phyloP scores from a whole-genome alignment of 2,329 filamentous ascomycete species.

The Leptographium procerum region DNA sequence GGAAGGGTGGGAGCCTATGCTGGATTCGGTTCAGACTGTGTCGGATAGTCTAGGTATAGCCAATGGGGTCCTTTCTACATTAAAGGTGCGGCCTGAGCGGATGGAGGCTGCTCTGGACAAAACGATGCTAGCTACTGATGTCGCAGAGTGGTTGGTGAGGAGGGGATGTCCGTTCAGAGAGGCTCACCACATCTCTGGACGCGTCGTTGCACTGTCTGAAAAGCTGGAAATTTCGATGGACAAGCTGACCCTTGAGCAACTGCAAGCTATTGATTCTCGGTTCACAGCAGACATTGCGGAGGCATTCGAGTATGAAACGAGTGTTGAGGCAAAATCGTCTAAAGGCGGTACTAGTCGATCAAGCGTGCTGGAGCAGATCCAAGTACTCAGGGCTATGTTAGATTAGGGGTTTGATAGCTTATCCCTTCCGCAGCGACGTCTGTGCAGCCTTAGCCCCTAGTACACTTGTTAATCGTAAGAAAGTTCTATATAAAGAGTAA shows the following conservation, averaged over 20 bases:
- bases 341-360: conserved; percentile 66
- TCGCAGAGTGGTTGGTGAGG: conserved; percentile 54
- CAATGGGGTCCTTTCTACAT: conserved; percentile 66
- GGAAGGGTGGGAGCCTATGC: conserved; percentile 73
- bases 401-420: conserved; percentile 1
- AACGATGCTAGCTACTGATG: conserved; percentile 68
- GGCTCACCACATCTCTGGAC: conserved; percentile 69
- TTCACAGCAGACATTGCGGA: conserved; percentile 60
- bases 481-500: neutral
- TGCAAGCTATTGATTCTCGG: conserved; percentile 54
- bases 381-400: conserved; percentile 7
- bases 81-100: conserved; percentile 56
- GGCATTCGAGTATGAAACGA: conserved; percentile 69
- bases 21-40: conserved; percentile 72
- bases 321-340: conserved; percentile 65
- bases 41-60: conserved; percentile 72
- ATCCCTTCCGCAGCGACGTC: neutral
- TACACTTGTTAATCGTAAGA: neutral
- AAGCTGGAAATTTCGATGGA: conserved; percentile 58
- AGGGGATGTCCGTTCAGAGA: conserved; percentile 72
- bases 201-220: conserved; percentile 60
- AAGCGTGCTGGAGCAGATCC: conserved; percentile 11
- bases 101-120: conserved; percentile 73
- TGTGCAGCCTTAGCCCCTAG: neutral
- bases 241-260: conserved; percentile 51